These are phyloP conservation scores for Hypoxylon lienhwacheense DNA, from an alignment of 495 filamentous ascomycete species.

Conservation along the genomic window DNA sequence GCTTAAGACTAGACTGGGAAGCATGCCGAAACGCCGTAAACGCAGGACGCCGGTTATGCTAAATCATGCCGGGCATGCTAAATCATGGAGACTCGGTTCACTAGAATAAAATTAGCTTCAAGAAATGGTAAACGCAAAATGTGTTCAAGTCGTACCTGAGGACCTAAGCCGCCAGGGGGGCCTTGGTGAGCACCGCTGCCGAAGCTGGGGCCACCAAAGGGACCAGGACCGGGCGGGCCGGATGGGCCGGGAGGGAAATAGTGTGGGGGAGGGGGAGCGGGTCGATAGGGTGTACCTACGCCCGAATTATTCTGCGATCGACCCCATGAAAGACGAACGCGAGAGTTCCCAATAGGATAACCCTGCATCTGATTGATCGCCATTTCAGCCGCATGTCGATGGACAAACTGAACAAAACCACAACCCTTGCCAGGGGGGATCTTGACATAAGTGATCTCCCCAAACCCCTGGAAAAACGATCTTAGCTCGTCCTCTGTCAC, in stretches of 20 bases:
- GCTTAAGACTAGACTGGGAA: conserved; percentile 35
- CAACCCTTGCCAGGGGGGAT: conserved; percentile 99
- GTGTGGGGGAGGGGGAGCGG: conserved; percentile 88
- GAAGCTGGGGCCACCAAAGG: conserved; percentile 36
- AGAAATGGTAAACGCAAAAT: background rate
- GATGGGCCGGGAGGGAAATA: conserved; percentile 78
- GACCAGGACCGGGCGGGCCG: conserved; percentile 54
- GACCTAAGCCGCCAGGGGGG: conserved; percentile 36
- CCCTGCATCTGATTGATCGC: conserved; percentile 99
- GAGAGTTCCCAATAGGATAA: conserved; percentile 98
- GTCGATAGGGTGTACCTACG: conserved; percentile 95
- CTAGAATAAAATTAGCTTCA: conserved; percentile 15
- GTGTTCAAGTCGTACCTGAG: conserved; percentile 29
- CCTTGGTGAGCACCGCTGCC: conserved; percentile 31
- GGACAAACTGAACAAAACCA: conserved; percentile 98
- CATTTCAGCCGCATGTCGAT: conserved; percentile 99
- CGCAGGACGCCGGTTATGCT: conserved; percentile 41
- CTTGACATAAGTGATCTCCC: conserved; percentile 99
- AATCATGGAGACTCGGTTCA: conserved; percentile 20
- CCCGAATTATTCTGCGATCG: conserved; percentile 99
- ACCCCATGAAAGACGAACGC: conserved; percentile 95
- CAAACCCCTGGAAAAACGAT: conserved; percentile 99
- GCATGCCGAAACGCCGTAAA: conserved; percentile 42
- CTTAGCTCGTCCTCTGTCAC: conserved; percentile 99
- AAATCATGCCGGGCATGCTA: conserved; percentile 19